Percentiles rank a stretch among this genome's conserved stretches.
Conservation (phyloP, 768 basidiomycete genomes). For the Phaffia australis region DNA sequence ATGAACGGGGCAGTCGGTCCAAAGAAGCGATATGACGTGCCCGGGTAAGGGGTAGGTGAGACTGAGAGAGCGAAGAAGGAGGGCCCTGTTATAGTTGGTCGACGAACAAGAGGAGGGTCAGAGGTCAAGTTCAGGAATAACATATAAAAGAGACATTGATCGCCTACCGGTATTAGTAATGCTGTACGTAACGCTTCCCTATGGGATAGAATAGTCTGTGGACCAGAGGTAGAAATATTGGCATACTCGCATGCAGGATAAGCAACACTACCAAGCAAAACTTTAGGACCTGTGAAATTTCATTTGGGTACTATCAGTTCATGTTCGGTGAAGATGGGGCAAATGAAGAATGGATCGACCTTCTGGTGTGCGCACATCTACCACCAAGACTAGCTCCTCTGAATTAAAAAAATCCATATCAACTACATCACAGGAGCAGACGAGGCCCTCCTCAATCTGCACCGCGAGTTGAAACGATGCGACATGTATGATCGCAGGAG, state of each 20-base stretch:
- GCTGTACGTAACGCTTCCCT: no score
- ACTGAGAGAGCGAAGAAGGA: slow-evolving; percentile 5
- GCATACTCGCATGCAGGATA: no score
- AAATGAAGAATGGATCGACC: neutral
- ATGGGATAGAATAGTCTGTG: no score
- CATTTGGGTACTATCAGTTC: no score
- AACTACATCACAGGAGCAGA: slow-evolving; percentile 1
- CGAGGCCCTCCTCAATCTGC: neutral
- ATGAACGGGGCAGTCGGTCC: slow-evolving; percentile 9
- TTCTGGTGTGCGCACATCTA: slow-evolving; percentile 1
- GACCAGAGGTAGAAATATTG: no score
- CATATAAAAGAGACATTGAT: neutral
- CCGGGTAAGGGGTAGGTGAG: neutral
- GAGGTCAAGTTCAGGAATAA: neutral
- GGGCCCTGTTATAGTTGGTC: neutral
- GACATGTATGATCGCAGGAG: neutral
- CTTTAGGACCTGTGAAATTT: neutral
- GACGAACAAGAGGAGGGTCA: neutral
- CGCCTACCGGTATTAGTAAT: no score
- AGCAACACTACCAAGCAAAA: slow-evolving; percentile 3
- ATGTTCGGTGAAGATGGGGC: neutral
- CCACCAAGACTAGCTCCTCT: slow-evolving; percentile 16
- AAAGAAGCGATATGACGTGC: slow-evolving; percentile 11
- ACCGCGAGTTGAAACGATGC: neutral
- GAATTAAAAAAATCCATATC: slow-evolving; percentile 23